Evolutionary conservation across 208 protist species (phyloP), one percentile per base, ranked within the genome.

Genomic region (Trypanosoma rangeli): DNA sequence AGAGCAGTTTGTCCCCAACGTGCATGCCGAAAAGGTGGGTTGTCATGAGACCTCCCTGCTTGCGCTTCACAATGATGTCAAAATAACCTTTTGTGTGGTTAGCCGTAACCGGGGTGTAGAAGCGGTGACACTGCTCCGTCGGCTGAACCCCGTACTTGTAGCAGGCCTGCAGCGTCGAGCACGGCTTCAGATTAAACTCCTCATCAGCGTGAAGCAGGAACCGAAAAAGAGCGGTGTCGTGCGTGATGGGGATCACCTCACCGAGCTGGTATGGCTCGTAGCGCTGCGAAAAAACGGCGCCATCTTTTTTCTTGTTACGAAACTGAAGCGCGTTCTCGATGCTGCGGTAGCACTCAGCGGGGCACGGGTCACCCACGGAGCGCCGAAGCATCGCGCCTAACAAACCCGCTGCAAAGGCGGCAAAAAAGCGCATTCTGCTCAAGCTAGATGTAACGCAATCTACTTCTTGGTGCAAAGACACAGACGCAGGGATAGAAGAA

Each of bases 41-140:
- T 48, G 87, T 94, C 89, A 97, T 93, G 18, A 83, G 72, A 1
- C 90, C 93, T 22, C 83, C 69, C 15, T 84, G 48, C 69, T 94
- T 89, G 22, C 86, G 80, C 71, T 95, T 95, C 0, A 97, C 86
- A 54, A 97, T 89, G 29, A 96, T 79, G 60, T 97, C 90, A 77
- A 97, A 95, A 54, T 94, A 90, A 16, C 94, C 94, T 37, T 89
- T 80, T 2, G 87, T 93, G 63, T 85, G 86, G 54, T 94, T 94
- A 8, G 85, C 71, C 13, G 90, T 96, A 7, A 96, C 81, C 10
- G 94, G 94, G 1, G 94, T 97, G 77, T 97, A 97, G 70, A 94
- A 94, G 66, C 94, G 90, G 42, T 94, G 82, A 31, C 88, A 93
- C 73, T 94, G 84, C 22, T 95, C 89, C 28, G 73, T 89, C 12